Percentiles rank a stretch among this genome's conserved stretches.
These are phyloP conservation scores for Coemansia sp. DNA, from an alignment of 192 early-diverging fungal genomes.

Conservation along the genomic window DNA sequence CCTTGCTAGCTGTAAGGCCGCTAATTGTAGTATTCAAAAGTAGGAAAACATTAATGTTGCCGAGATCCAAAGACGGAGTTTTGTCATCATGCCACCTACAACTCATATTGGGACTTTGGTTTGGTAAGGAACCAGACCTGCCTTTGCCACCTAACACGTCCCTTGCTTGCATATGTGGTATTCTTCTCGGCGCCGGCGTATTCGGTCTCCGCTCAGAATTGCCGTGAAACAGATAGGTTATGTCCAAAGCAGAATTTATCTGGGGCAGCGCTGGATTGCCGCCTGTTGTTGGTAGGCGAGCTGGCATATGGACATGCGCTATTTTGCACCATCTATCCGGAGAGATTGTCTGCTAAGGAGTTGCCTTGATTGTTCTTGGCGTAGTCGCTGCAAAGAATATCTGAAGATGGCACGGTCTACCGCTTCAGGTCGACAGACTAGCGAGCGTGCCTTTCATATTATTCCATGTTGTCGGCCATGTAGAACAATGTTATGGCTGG, in stretches of 20 bases:
- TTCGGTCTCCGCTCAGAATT: constrained; percentile 14
- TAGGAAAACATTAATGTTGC: background rate
- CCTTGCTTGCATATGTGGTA: background rate
- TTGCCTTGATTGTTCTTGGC: constrained; percentile 4
- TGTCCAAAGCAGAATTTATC: background rate
- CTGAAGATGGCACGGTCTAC: constrained; percentile 49
- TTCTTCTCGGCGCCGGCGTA: constrained; percentile 26
- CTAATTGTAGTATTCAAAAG: background rate
- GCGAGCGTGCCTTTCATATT: constrained; percentile 63
- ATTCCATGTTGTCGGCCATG: too few species aligned
- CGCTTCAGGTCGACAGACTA: constrained; percentile 45
- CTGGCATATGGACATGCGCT: background rate
- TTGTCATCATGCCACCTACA: constrained; percentile 16
- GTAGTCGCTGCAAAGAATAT: constrained; percentile 39
- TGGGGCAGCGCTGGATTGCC: background rate
- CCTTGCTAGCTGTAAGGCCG: background rate
- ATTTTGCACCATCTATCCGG: too few species aligned
- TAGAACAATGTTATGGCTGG: too few species aligned
- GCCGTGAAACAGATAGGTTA: background rate
- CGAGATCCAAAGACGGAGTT: constrained; percentile 39
- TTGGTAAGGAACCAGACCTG: background rate
- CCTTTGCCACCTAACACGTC: background rate
- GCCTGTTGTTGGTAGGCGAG: background rate
- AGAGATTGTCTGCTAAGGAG: too few species aligned
- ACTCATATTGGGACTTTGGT: background rate